Evolutionary conservation across 2,329 filamentous ascomycete species (phyloP).

Genomic region (Colletotrichum sp.): DNA sequence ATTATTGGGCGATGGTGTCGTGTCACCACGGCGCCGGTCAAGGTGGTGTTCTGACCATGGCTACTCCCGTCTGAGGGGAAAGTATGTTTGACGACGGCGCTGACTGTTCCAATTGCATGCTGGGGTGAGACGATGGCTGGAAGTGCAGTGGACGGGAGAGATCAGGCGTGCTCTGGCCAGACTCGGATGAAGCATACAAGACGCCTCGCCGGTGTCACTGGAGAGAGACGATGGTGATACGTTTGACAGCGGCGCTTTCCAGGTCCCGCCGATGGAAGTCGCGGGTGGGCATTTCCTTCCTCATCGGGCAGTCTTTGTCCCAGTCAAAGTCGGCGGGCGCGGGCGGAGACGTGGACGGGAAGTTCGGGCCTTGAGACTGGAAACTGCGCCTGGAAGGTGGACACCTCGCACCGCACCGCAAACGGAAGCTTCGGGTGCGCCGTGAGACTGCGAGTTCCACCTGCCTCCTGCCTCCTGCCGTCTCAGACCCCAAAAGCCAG

Average conservation of each 20-base stretch:
- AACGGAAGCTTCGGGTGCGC: slow-evolving; percentile 8
- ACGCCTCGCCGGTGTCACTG: neutral
- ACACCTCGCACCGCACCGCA: neutral
- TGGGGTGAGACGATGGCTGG: neutral
- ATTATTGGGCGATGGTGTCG: neutral
- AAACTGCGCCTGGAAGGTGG: neutral
- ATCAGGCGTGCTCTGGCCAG: neutral
- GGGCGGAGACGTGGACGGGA: neutral
- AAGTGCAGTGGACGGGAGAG: neutral
- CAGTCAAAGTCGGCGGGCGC: neutral
- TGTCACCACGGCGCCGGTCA: neutral
- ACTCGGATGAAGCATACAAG: neutral
- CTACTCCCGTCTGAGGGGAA: slow-evolving; percentile 5
- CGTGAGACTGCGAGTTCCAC: neutral
- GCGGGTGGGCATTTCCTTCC: neutral
- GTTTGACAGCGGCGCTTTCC: neutral
- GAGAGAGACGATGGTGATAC: neutral
- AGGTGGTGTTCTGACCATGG: neutral
- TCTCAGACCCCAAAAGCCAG: too few species aligned
- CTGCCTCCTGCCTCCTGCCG: neutral
- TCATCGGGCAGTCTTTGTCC: neutral
- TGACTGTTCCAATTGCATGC: neutral
- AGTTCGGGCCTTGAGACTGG: neutral
- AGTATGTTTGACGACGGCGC: neutral
- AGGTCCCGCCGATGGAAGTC: neutral